These are phyloP conservation scores for Neurospora pannonica DNA, from an alignment of 495 filamentous ascomycete genomes.

Conservation along the genomic window DNA sequence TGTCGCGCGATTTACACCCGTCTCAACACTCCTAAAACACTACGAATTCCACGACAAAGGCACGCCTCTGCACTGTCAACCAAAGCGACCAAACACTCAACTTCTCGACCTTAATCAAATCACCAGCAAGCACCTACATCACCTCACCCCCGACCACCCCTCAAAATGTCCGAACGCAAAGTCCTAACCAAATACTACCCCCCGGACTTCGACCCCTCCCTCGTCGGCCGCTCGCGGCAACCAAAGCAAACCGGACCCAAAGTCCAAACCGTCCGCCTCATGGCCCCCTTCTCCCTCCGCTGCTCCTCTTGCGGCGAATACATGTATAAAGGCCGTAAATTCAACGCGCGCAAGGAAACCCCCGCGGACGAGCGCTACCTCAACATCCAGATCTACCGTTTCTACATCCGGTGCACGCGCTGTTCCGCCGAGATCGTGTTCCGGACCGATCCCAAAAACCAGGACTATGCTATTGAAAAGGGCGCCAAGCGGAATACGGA, in stretches of 20 bases:
- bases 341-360: constrained; percentile 93
- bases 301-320: constrained; percentile 88
- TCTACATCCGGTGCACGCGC: constrained; percentile 91
- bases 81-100: not conserved
- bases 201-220: constrained; percentile 91
- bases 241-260: constrained; percentile 70
- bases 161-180: constrained; percentile 86
- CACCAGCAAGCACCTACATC: too few species aligned
- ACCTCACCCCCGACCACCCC: not conserved
- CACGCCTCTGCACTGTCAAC: too few species aligned
- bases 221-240: constrained; percentile 52
- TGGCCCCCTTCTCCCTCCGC: constrained; percentile 94
- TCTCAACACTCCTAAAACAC: too few species aligned
- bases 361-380: constrained; percentile 80
- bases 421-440: constrained; percentile 89
- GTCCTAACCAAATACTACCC: constrained; percentile 82
- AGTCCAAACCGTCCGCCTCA: constrained; percentile 83
- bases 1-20: not conserved
- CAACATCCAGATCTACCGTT: constrained; percentile 78
- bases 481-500: constrained; percentile 93
- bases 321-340: constrained; percentile 94
- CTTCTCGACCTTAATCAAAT: not conserved
- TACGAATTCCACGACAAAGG: too few species aligned
- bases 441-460: constrained; percentile 87
- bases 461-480: constrained; percentile 64